Percentiles rank a stretch among this genome's conserved stretches.
phyloP scores from a whole-genome alignment of 2,329 filamentous ascomycete genomes.

The Aspergillus cejpii region DNA sequence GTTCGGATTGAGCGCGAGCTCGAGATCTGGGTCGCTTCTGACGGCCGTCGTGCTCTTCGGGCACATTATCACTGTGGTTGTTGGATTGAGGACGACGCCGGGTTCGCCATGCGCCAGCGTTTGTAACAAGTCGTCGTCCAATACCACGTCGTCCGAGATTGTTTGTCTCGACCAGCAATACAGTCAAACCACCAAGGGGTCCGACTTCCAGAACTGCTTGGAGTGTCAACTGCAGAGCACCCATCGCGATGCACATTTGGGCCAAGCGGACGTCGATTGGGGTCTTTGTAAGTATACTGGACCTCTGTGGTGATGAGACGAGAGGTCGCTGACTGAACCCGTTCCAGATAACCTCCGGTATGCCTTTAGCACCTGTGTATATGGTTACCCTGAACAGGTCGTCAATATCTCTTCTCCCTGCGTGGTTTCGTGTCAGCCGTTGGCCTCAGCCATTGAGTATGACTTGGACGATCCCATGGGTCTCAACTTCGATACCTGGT shows the following conservation, averaged over 20 bases:
- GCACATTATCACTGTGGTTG: slow-evolving; percentile 18
- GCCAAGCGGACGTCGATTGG: slow-evolving; percentile 42
- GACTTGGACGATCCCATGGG: slow-evolving; percentile 25
- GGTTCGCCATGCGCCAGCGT: slow-evolving; percentile 37
- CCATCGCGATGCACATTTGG: slow-evolving; percentile 27
- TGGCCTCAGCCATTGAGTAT: slow-evolving; percentile 30
- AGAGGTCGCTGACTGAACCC: not conserved
- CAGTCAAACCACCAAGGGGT: slow-evolving; percentile 28
- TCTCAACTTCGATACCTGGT: slow-evolving; percentile 34
- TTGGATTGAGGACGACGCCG: slow-evolving; percentile 27
- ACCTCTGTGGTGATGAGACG: not conserved
- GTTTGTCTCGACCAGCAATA: slow-evolving; percentile 38
- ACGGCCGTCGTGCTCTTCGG: slow-evolving; percentile 17
- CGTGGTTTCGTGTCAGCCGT: slow-evolving; percentile 37
- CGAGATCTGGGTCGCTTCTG: slow-evolving; percentile 15
- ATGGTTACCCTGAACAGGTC: slow-evolving; percentile 33
- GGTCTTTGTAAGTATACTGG: slow-evolving; percentile 39
- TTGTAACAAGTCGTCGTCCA: slow-evolving; percentile 27
- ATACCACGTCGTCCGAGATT: slow-evolving; percentile 39
- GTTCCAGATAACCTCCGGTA: slow-evolving; percentile 43
- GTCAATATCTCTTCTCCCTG: slow-evolving; percentile 41
- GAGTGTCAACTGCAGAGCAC: slow-evolving; percentile 39
- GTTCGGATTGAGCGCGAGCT: slow-evolving; percentile 12
- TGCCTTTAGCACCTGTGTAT: slow-evolving; percentile 41
- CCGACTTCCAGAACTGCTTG: slow-evolving; percentile 37